A percentile compares a stretch with the other conserved stretches of the same genome.
Conservation (phyloP, 306 rosid genomes). For the Potentilla sterilis region DNA sequence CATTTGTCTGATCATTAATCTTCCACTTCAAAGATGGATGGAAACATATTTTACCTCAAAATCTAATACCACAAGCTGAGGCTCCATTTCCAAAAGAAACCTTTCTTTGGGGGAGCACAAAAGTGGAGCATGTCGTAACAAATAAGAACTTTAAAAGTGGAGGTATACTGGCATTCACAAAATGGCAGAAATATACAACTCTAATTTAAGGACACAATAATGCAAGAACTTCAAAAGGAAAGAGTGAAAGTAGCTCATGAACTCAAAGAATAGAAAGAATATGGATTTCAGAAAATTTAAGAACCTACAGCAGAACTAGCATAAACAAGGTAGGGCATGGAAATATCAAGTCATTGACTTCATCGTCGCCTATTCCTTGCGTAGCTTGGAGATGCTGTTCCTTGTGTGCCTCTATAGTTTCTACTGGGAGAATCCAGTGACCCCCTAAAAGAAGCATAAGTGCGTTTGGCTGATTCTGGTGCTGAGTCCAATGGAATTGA, state of each 20-base stretch:
- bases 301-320: slow-evolving; percentile 3
- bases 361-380: slow-evolving; percentile 67
- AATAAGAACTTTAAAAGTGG: too few species aligned
- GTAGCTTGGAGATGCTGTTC: slow-evolving; percentile 62
- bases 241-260: not conserved
- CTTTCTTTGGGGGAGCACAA: not conserved
- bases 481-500: slow-evolving; percentile 67
- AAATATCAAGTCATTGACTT: slow-evolving; percentile 8
- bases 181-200: not conserved
- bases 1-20: not conserved
- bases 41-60: not conserved
- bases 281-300: not conserved
- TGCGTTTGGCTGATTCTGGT: slow-evolving; percentile 73
- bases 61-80: not conserved
- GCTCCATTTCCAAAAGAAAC: not conserved
- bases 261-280: not conserved
- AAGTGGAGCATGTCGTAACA: not conserved
- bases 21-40: too few species aligned
- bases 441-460: slow-evolving; percentile 65
- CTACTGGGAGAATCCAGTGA: slow-evolving; percentile 60
- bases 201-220: too few species aligned
- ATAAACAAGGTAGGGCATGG: too few species aligned
- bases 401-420: slow-evolving; percentile 47
- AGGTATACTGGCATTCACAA: not conserved
- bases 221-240: not conserved